Base-by-base conservation (phyloP, 1,284 basidiomycete genomes). In the Sphaerobolus stellatus region DNA sequence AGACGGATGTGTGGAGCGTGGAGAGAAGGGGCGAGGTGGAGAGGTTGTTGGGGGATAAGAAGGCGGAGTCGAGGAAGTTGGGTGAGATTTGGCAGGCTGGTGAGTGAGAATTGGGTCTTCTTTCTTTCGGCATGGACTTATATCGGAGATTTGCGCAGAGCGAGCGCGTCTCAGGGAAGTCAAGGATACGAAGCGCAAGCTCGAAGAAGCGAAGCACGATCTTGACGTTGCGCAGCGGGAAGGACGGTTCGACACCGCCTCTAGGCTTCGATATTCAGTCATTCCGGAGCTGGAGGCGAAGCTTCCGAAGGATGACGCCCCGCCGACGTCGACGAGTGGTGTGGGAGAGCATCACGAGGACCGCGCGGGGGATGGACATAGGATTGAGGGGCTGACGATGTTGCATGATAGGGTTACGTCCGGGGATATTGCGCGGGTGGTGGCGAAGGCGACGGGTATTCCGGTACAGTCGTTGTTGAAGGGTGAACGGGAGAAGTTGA, bases 371-470 rank as follows among this genome's bases (percentile, higher is more conserved):
- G 82, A 81, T 31, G 72, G 74, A 14, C 38, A 27, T 33, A 22
- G n/a, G 49, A 28, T 34, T 22, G 47, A 54, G 30, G 77, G 79
- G 6, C 67, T 84, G 33, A 74, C 83, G 41, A 87, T 91, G 78
- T 73, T 96, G 30, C 85, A 92, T 61, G 93, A 95, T 61, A 78
- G 92, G 46, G 92, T 98, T 7, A 95, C 91, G 3, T 86, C 85
- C 20, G 87, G 87, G 64, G 93, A 96, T 67, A 94, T 97, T 56
- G 86, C 94, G 1, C 75, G 88, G 4, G 94, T 97, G 18, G 86
- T 94, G 5, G 90, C 90, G n/a, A 89, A 86, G 66, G 80, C 88
- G 2, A 97, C 94, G 0, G 94, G 94, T 14, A 94, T 98, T 38
- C 94, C 95, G 0, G 92, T 96, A 1, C 83, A 90, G 67, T 94